Percentiles rank a stretch among this genome's conserved stretches.
Conservation (phyloP, 306 rosid genomes). For the Pyrus pyrifolia region DNA sequence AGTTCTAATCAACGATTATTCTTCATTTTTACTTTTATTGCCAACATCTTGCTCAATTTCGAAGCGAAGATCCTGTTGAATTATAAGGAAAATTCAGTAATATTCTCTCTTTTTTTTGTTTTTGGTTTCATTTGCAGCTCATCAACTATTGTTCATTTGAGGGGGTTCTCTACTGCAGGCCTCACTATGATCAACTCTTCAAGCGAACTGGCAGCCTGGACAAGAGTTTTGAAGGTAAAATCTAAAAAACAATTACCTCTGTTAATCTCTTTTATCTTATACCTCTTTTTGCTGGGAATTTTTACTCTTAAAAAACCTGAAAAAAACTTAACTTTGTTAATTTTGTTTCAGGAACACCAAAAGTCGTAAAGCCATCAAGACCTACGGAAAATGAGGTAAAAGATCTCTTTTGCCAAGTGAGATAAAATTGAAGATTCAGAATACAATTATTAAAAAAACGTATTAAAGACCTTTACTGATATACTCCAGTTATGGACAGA, state of each 20-base stretch:
- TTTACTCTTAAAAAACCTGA: background rate
- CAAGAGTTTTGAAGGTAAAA: conserved; percentile 71
- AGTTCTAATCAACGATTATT: too few relatives aligned
- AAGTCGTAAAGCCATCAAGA: conserved; percentile 50
- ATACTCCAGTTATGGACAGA: background rate
- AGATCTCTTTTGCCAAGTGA: background rate
- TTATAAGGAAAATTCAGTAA: background rate
- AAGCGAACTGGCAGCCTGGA: conserved; percentile 83
- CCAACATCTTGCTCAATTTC: conserved; percentile 5
- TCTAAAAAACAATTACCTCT: background rate
- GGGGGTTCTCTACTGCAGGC: conserved; percentile 88
- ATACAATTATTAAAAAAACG: too few relatives aligned
- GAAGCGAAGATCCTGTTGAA: background rate
- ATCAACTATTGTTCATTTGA: conserved; percentile 74
- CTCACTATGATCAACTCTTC: conserved; percentile 83
- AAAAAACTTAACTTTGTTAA: background rate
- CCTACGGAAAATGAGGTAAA: conserved; percentile 38
- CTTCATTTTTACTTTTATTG: too few relatives aligned
- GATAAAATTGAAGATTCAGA: background rate
- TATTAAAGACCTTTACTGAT: too few relatives aligned
- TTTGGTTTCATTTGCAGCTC: conserved; percentile 40
- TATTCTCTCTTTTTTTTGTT: background rate
- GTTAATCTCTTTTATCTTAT: background rate
- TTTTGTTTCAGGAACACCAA: conserved; percentile 56
- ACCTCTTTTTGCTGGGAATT: too few relatives aligned